Percentiles rank a stretch among this genome's conserved stretches.
phyloP scores from a whole-genome alignment of 2,329 filamentous ascomycete genomes.

The Penicillium corylophilum region DNA sequence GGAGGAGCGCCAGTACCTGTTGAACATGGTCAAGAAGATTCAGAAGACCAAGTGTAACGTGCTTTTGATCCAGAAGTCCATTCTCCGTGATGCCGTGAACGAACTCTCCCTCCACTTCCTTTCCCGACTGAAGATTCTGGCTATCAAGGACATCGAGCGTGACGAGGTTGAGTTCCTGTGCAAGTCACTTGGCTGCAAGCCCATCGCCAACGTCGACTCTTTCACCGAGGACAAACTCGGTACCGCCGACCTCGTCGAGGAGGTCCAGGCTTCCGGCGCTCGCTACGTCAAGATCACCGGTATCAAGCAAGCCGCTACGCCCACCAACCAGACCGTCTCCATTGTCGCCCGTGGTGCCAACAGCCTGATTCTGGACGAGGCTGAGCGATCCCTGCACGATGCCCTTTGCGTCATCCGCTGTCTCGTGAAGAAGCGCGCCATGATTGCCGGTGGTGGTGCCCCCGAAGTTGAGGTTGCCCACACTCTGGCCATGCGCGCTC shows the following conservation, averaged over 20 bases:
- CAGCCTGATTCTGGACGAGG: conserved; percentile 90
- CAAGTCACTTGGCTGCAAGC: conserved; percentile 98
- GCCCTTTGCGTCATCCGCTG: conserved; percentile 97
- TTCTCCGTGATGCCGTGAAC: conserved; percentile 95
- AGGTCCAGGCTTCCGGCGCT: conserved; percentile 80
- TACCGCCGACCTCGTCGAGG: conserved; percentile 88
- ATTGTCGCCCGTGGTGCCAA: conserved; percentile 95
- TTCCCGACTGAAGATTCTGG: conserved; percentile 92
- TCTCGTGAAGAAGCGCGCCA: conserved; percentile 98
- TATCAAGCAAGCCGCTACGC: conserved; percentile 67
- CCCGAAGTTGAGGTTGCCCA: conserved; percentile 96
- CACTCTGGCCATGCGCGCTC: conserved; percentile 76
- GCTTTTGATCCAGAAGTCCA: conserved; percentile 96
- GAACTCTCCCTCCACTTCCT: conserved; percentile 97
- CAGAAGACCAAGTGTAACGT: conserved; percentile 99
- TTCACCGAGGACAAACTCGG: conserved; percentile 99
- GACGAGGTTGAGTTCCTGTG: conserved; percentile 99
- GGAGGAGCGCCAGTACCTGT: conserved; percentile 94
- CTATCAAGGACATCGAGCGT: conserved; percentile 95
- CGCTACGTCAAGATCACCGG: conserved; percentile 95
- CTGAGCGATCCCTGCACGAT: conserved; percentile 93
- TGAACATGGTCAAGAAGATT: conserved; percentile 99
- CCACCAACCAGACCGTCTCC: conserved; percentile 74
- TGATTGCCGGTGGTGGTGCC: conserved; percentile 94
- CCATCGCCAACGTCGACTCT: conserved; percentile 95